Base-by-base conservation (phyloP, 2,329 filamentous ascomycete species). In the Phoma sp. region DNA sequence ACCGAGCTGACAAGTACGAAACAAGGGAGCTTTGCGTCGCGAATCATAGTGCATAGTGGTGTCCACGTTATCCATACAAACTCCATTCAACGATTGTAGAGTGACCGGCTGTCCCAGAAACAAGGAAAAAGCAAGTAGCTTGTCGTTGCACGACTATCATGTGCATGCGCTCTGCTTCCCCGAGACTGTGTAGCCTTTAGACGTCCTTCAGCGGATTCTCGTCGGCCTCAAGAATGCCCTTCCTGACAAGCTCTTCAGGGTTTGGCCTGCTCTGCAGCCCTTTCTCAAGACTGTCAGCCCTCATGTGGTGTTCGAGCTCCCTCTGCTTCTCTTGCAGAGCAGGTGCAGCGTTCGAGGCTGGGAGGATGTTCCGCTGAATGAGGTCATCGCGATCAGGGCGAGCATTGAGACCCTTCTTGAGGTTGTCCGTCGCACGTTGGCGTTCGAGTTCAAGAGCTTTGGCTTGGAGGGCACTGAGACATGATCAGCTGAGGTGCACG, bases 251-350 rank as follows among this genome's bases (percentile, higher is more conserved):
- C 43, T 89, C 83, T 62, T 92, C 90, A 10, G 90, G 89, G 29
- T 84, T 82, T 1, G 93, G 93, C 17, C 93, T 84, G 66, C 88
- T 83, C 68, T 89, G 84, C 59, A 97, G 86, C 75, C 93, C 93
- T 69, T 96, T 92, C 75, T 96, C 95, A 58, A 97, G 82, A 49
- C 84, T 89, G 74, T 96, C 91, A 55, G 87, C 89, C 12, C 89
- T 85, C 92, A 97, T 96, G 75, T 92, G 88, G 73, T 88, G 92
- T 76, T 92, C 86, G 34, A 97, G 86, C 79, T 96, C 91, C 69
- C 85, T 88, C 75, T 95, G 92, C 58, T 92, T 86, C 50, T 88
- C 91, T 71, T 89, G 87, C 47, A 97, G 80, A 2, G 88, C 84
- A 0, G 93, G 92, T 0, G 92, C 92, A 15, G 89, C 91, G 45